Percentiles rank a stretch among this genome's conserved stretches.
phyloP scores from a whole-genome alignment of 352 stramenopile species.

The Phytophthora ramorum region DNA sequence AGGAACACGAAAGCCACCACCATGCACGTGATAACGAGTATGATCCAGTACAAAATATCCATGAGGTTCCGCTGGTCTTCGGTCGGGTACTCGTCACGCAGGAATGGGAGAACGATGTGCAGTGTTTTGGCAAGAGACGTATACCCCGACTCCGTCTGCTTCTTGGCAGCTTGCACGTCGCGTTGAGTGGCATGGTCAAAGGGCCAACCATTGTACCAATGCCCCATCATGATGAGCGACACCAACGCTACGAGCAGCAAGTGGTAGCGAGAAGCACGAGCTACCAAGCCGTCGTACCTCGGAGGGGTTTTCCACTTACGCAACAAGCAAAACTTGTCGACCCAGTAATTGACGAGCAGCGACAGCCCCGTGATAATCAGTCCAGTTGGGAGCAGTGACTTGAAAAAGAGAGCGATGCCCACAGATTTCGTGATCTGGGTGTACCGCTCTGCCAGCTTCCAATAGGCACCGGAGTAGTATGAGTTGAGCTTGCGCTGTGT shows the following conservation, averaged over 20 bases:
- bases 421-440: slow-evolving; percentile 76
- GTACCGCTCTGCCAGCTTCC: slow-evolving; percentile 71
- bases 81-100: slow-evolving; percentile 46
- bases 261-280: slow-evolving; percentile 68
- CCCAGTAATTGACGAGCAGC: slow-evolving; percentile 82
- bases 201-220: slow-evolving; percentile 84
- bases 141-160: slow-evolving; percentile 37
- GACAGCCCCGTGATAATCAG: slow-evolving; percentile 70
- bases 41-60: slow-evolving; percentile 48
- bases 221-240: slow-evolving; percentile 77
- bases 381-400: slow-evolving; percentile 66
- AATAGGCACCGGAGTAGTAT: slow-evolving; percentile 77
- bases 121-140: slow-evolving; percentile 44
- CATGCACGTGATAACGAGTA: slow-evolving; percentile 44
- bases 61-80: slow-evolving; percentile 47
- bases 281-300: slow-evolving; percentile 67
- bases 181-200: slow-evolving; percentile 57
- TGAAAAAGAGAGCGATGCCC: slow-evolving; percentile 73
- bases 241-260: slow-evolving; percentile 68
- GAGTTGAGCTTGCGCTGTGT: slow-evolving; percentile 81
- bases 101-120: slow-evolving; percentile 60
- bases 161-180: slow-evolving; percentile 33
- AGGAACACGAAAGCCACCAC: slow-evolving; percentile 41
- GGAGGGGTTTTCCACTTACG: slow-evolving; percentile 78
- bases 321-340: slow-evolving; percentile 85